These are phyloP conservation scores for Chamaenerion angustifolium DNA, from an alignment of 345 rosid genomes.

Conservation along the genomic window DNA sequence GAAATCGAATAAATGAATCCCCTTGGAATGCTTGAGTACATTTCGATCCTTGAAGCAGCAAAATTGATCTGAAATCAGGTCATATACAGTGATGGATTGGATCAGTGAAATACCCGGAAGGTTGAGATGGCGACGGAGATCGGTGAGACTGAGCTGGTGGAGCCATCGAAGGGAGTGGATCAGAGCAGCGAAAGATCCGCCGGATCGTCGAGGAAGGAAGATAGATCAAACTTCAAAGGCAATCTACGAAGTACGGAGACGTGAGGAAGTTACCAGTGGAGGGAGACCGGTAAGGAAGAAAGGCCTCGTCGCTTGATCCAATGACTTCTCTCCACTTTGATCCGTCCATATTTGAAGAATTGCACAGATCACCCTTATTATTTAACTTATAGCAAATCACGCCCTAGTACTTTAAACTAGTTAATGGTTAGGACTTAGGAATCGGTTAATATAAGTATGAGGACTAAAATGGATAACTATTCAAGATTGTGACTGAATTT, in stretches of 20 bases:
- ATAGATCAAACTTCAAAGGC: constrained; percentile 3
- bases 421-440: no score
- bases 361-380: no score
- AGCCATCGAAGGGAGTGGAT: constrained; percentile 35
- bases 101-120: constrained; percentile 62
- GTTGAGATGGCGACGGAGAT: constrained; percentile 84
- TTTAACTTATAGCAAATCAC: no score
- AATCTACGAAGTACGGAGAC: neutral
- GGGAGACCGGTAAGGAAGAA: neutral
- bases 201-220: neutral
- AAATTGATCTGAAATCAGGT: neutral
- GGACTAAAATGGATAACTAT: no score
- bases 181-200: constrained; percentile 2
- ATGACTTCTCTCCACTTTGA: no score
- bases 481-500: neutral
- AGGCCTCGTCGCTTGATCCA: no score
- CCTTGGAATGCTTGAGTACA: no score
- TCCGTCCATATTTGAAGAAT: no score
- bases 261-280: neutral
- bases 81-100: neutral
- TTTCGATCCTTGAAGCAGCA: neutral
- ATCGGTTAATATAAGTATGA: no score
- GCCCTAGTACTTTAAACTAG: no score
- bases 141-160: constrained; percentile 78
- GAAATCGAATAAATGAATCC: no score